Percentiles rank a stretch among this genome's conserved stretches.
Evolutionary conservation across 2,329 filamentous ascomycete species (phyloP).

Genomic region (Fusarium burgessii): DNA sequence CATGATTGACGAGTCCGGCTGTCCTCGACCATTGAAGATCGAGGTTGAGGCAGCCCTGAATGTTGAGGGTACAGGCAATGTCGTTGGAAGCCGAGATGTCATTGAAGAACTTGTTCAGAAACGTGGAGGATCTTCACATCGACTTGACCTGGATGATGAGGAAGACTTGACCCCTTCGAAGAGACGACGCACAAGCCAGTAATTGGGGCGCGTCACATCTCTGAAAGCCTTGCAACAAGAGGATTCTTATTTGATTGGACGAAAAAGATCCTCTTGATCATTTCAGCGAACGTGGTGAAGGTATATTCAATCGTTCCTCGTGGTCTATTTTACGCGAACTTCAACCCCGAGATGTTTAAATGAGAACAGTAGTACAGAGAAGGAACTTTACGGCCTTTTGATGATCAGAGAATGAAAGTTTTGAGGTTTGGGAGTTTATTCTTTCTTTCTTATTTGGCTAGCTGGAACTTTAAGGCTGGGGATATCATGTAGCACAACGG

Average conservation of each 20-base stretch:
- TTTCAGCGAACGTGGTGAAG: neutral
- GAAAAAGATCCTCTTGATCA: neutral
- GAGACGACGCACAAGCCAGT: slow-evolving; percentile 41
- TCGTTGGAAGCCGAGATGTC: slow-evolving; percentile 54
- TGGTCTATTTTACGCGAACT: neutral
- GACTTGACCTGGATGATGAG: slow-evolving; percentile 36
- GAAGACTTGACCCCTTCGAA: slow-evolving; percentile 37
- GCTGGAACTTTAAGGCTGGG: neutral
- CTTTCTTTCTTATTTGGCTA: neutral
- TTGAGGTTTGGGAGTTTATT: slow-evolving; percentile 10
- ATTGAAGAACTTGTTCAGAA: slow-evolving; percentile 47
- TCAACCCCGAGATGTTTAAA: neutral
- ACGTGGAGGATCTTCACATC: slow-evolving; percentile 22
- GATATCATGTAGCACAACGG: neutral
- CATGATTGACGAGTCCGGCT: slow-evolving; percentile 61
- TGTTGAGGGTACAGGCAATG: slow-evolving; percentile 59
- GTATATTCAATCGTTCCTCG: slow-evolving; percentile 3
- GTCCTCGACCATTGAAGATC: slow-evolving; percentile 56
- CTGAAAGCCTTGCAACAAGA: neutral
- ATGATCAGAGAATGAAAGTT: neutral
- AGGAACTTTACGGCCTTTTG: slow-evolving; percentile 8
- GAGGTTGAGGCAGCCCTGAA: slow-evolving; percentile 60
- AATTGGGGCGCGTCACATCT: neutral
- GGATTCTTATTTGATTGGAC: neutral
- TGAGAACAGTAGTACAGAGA: neutral